These are phyloP conservation scores for Lasiosphaeriaceae sp. DNA, from an alignment of 495 filamentous ascomycete species.

Conservation along the genomic window DNA sequence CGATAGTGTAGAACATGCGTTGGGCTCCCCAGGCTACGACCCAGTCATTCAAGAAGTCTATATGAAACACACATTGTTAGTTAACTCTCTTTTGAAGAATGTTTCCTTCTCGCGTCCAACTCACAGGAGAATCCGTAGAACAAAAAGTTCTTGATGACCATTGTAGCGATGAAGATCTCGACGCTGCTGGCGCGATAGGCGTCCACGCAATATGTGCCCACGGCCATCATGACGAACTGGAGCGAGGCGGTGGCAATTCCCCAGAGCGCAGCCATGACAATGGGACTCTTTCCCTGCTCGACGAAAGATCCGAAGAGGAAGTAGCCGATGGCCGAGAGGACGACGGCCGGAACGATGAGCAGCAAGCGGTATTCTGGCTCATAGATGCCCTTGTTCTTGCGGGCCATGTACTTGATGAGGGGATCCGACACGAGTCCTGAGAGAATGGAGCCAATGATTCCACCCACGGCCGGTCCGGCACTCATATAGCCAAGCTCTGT, in stretches of 20 bases:
- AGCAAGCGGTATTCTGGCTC: neutral
- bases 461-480: too few relatives aligned
- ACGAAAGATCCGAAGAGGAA: neutral
- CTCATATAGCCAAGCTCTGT: too few relatives aligned
- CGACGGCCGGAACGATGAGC: neutral
- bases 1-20: neutral
- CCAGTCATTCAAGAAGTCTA: slow-evolving; percentile 1
- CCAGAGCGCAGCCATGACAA: slow-evolving; percentile 1
- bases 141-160: slow-evolving; percentile 1
- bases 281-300: neutral
- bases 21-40: neutral
- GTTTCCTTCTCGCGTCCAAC: too few relatives aligned
- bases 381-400: neutral
- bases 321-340: neutral
- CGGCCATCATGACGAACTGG: slow-evolving; percentile 2
- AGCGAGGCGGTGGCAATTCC: neutral
- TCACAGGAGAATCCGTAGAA: neutral
- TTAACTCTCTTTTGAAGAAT: too few relatives aligned
- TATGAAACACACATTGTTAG: too few relatives aligned
- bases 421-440: too few relatives aligned
- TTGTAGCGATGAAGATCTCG: slow-evolving; percentile 1
- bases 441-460: too few relatives aligned
- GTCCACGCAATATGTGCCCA: slow-evolving; percentile 1
- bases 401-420: neutral
- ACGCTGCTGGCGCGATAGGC: slow-evolving; percentile 1